These are phyloP conservation scores for Fusarium graminum DNA, from an alignment of 2,329 filamentous ascomycete genomes.

Conservation along the genomic window DNA sequence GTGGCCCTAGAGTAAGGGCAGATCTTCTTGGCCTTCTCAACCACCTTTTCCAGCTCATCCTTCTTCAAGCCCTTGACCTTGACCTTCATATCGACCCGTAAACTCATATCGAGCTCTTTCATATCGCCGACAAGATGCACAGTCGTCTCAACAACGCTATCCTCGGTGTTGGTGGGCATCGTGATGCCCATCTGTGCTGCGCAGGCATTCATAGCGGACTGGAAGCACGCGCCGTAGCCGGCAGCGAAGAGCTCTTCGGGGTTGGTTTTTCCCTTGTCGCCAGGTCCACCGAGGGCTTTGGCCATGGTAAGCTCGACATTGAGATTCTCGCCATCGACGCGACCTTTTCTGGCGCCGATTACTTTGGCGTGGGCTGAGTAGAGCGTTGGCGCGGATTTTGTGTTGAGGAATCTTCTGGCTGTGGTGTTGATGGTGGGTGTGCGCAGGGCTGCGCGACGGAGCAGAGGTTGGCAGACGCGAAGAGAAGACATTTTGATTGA, in stretches of 20 bases:
- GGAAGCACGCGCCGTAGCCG: slow-evolving; percentile 30
- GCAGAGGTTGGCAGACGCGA: slow-evolving; percentile 10
- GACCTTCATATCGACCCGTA: slow-evolving; percentile 28
- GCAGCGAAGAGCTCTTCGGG: slow-evolving; percentile 25
- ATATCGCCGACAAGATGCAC: slow-evolving; percentile 28
- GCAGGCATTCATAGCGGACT: slow-evolving; percentile 29
- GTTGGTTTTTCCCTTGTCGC: slow-evolving; percentile 28
- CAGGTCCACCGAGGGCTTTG: slow-evolving; percentile 26
- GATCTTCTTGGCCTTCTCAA: slow-evolving; percentile 9
- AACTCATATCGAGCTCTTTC: slow-evolving; percentile 21
- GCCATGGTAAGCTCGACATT: slow-evolving; percentile 34
- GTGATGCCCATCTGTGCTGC: slow-evolving; percentile 18
- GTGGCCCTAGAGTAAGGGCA: slow-evolving; percentile 24
- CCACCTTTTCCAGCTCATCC: slow-evolving; percentile 9
- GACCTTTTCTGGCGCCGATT: slow-evolving; percentile 26
- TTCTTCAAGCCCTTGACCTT: slow-evolving; percentile 17
- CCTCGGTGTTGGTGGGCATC: slow-evolving; percentile 17
- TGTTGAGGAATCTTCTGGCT: slow-evolving; percentile 10
- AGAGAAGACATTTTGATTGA: slow-evolving; percentile 18
- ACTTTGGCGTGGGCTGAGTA: slow-evolving; percentile 31
- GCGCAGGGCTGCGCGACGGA: slow-evolving; percentile 3
- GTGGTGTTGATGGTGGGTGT: neutral
- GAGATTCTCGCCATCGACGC: slow-evolving; percentile 27
- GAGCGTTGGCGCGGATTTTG: slow-evolving; percentile 13
- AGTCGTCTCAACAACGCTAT: slow-evolving; percentile 25